phyloP scores from a whole-genome alignment of 1,139 yeast species.

The Suhomyces bokatorum region DNA sequence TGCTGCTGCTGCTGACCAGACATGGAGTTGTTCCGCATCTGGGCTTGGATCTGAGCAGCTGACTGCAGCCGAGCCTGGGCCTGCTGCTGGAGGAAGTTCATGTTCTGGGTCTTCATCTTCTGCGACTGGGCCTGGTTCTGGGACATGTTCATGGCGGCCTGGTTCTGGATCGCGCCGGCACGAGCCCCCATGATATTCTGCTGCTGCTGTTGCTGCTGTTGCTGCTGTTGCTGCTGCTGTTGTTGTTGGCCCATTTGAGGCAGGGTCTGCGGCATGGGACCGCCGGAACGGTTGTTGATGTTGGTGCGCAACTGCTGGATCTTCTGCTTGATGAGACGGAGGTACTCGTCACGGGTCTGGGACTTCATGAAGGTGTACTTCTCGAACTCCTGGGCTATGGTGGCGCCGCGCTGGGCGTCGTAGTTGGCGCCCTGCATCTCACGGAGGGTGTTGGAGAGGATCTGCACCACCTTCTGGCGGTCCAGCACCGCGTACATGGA shows the following conservation, averaged over 20 bases:
- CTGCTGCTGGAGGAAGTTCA: constrained; percentile 48
- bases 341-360: constrained; percentile 42
- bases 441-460: constrained; percentile 40
- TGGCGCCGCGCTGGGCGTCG: constrained; percentile 41
- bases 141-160: constrained; percentile 1
- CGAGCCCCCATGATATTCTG: constrained; percentile 9
- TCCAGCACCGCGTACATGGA: constrained; percentile 40
- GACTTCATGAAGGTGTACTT: constrained; percentile 44
- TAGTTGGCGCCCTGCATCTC: constrained; percentile 40
- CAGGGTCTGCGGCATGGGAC: constrained; percentile 19
- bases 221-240: constrained; percentile 12
- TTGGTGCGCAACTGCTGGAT: constrained; percentile 38
- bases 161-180: constrained; percentile 7
- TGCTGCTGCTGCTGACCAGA: constrained; percentile 7
- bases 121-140: constrained; percentile 5
- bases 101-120: constrained; percentile 27
- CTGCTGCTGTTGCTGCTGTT: constrained; percentile 4
- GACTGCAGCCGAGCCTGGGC: constrained; percentile 52
- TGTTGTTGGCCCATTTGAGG: constrained; percentile 11
- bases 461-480: constrained; percentile 45
- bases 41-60: constrained; percentile 39
- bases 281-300: constrained; percentile 23
- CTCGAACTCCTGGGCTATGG: constrained; percentile 49
- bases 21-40: constrained; percentile 19
- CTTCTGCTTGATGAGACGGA: constrained; percentile 41